Evolutionary conservation across 352 stramenopile genomes (phyloP), one percentile per base, ranked within the genome.

Genomic region (Globisporangium ultimum): DNA sequence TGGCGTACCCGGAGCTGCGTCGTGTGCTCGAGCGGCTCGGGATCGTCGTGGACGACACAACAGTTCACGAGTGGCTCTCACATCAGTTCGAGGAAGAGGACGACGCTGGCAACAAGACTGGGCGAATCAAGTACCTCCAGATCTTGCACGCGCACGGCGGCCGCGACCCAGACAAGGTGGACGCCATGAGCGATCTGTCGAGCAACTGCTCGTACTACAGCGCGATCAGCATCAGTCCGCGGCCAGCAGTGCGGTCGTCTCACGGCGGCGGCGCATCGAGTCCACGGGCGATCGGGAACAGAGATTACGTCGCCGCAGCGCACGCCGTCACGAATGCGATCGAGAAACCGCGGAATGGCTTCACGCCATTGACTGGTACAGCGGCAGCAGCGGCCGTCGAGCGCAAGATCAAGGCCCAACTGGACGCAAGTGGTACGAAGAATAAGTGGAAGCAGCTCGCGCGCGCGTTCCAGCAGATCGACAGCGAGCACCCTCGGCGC

Each of bases 191-290:
- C 49, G 82, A 91, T 32, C 47, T 89, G 2, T 88, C 79, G 2
- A 89, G 79, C 63, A 80, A 89, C 54, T 91, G 82, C 48, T 89
- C 79, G 9, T 91, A 91, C 70, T 91, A 91, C 67, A 85, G 66
- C 55, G 74, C 79, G 6, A 82, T 91, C 28, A 74, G 63, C 14
- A 89, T 88, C 51, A 89, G 79, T 51, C 79, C 76, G 42, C 77
- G 74, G 7, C 65, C 67, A 20, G 77, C 80, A 14, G 48, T 64
- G 56, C 64, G 60, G 21, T 14, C 63, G 64, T 34, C 48, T 56
- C 20, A 57, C 46, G 12, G 57, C 55, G 38, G 65, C 60, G 11
- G 65, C 61, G 41, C 60, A 53, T 0, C 41, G 54, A 64, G 57
- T 65, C 24, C 40, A 5, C 55, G 54, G 2, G n/a, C 61, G 21